Evolutionary conservation across 352 stramenopile species (phyloP).

Genomic region (Globisporangium megalacanthum): DNA sequence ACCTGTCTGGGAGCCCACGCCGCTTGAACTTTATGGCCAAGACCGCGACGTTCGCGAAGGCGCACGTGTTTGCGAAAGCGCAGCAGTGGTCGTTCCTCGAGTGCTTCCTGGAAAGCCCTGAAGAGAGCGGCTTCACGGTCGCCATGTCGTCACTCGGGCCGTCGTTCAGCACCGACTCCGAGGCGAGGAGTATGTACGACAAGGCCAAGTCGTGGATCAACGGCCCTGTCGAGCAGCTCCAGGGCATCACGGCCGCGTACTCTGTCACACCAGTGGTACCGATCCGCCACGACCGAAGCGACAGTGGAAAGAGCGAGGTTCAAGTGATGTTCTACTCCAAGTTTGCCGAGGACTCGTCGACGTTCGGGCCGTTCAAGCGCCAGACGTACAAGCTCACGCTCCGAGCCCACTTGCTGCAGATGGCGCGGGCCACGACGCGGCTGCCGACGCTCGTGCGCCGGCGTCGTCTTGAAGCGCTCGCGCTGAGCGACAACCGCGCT

Average conservation of each 20-base stretch:
- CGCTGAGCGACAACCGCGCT: slow-evolving; percentile 20
- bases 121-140: slow-evolving; percentile 25
- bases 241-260: slow-evolving; percentile 25
- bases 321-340: slow-evolving; percentile 16
- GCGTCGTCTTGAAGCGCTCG: slow-evolving; percentile 38
- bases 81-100: slow-evolving; percentile 49
- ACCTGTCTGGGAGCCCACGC: background rate
- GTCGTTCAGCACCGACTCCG: background rate
- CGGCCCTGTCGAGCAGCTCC: slow-evolving; percentile 16
- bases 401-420: slow-evolving; percentile 14
- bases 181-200: background rate
- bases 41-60: slow-evolving; percentile 41
- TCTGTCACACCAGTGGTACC: slow-evolving; percentile 3
- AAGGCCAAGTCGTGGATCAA: background rate
- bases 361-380: slow-evolving; percentile 15
- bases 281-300: background rate
- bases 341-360: slow-evolving; percentile 14
- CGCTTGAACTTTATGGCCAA: slow-evolving; percentile 23
- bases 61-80: slow-evolving; percentile 35
- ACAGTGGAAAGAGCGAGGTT: background rate
- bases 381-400: slow-evolving; percentile 16
- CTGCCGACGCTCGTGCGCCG: slow-evolving; percentile 35
- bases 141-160: slow-evolving; percentile 34
- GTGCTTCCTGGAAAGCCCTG: slow-evolving; percentile 13
- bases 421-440: slow-evolving; percentile 21